Percentiles rank a stretch among this genome's conserved stretches.
phyloP scores from a whole-genome alignment of 371 early-diverging fungal species.

The Fennellomyces sp. region DNA sequence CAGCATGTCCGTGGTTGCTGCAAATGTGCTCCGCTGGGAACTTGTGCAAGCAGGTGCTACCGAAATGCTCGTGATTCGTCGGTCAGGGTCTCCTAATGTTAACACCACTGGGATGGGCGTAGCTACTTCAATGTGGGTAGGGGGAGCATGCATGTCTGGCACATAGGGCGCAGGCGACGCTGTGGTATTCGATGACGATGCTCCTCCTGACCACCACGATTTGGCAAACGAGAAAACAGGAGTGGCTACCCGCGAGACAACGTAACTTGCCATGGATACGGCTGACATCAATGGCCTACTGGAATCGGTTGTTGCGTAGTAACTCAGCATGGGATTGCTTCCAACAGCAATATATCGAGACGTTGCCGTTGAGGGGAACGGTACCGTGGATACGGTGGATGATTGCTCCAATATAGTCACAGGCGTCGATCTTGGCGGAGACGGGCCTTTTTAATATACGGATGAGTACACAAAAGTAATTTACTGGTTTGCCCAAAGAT shows the following conservation, averaged over 20 bases:
- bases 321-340: slow-evolving; percentile 59
- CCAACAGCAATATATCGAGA: slow-evolving; percentile 63
- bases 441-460: slow-evolving; percentile 21
- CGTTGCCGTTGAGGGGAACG: slow-evolving; percentile 44
- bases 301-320: slow-evolving; percentile 58
- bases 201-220: slow-evolving; percentile 55
- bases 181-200: slow-evolving; percentile 8
- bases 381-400: slow-evolving; percentile 29
- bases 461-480: no score
- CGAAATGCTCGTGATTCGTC: slow-evolving; percentile 54
- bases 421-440: slow-evolving; percentile 21
- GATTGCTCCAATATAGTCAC: slow-evolving; percentile 20
- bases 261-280: slow-evolving; percentile 60
- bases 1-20: slow-evolving; percentile 61
- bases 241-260: slow-evolving; percentile 57
- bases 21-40: slow-evolving; percentile 50
- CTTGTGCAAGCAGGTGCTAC: slow-evolving; percentile 51
- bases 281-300: slow-evolving; percentile 59
- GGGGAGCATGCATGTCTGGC: slow-evolving; percentile 40
- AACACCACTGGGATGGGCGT: slow-evolving; percentile 53
- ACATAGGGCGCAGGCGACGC: slow-evolving; percentile 48
- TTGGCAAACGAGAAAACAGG: slow-evolving; percentile 67
- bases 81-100: slow-evolving; percentile 43
- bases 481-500: neutral
- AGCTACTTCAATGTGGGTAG: slow-evolving; percentile 55